These are phyloP conservation scores for Tarenaya hassleriana DNA, from an alignment of 345 rosid genomes.

Conservation along the genomic window DNA sequence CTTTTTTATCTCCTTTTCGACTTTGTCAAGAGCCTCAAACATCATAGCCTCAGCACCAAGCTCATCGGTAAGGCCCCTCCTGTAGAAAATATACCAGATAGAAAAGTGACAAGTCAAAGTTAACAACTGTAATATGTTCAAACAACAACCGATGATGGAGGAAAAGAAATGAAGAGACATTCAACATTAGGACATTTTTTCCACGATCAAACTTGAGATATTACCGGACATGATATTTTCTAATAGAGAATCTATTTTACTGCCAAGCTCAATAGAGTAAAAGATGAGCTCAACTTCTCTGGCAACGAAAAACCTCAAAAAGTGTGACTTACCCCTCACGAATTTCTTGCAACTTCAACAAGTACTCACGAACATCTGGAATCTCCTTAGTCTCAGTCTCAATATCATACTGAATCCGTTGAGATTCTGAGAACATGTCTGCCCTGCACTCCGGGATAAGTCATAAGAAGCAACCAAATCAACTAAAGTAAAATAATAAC, in stretches of 20 bases:
- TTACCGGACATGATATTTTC: not conserved
- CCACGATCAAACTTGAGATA: not conserved
- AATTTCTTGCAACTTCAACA: conserved; percentile 66
- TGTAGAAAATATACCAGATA: conserved; percentile 27
- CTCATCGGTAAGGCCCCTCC: conserved; percentile 81
- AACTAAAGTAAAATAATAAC: too few relatives aligned
- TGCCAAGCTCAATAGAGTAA: not conserved
- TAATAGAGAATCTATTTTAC: not conserved
- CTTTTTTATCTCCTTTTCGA: conserved; percentile 83
- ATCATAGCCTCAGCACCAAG: conserved; percentile 92
- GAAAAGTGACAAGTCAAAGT: not conserved
- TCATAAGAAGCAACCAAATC: conserved; percentile 12
- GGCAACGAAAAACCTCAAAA: conserved; percentile 6
- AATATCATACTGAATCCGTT: conserved; percentile 62
- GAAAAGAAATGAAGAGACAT: not conserved
- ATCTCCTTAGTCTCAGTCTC: conserved; percentile 56
- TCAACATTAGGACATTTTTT: not conserved
- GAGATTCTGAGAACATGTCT: conserved; percentile 71
- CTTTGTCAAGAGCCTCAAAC: conserved; percentile 91
- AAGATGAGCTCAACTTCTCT: not conserved
- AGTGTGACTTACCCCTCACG: conserved; percentile 46
- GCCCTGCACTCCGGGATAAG: conserved; percentile 57
- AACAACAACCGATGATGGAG: not conserved
- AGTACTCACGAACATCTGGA: conserved; percentile 84
- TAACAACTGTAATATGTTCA: not conserved